Conservation (phyloP, 164 flowering plant genomes). For the Piper betle region DNA sequence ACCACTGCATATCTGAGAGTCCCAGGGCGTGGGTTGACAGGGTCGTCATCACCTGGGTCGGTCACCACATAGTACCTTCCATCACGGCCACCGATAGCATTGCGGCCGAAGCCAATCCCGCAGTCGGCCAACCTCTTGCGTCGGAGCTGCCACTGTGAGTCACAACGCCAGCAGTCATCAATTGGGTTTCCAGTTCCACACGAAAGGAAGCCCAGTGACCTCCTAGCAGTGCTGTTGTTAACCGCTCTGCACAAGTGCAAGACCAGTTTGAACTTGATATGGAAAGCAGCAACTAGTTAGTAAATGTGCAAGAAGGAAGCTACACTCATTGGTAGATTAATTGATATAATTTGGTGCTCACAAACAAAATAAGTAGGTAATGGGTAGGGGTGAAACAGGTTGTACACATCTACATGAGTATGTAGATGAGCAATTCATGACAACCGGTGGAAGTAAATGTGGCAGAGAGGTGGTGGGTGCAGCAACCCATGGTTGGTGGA, state of each 20-base stretch:
- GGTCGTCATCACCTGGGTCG: constrained; percentile 59
- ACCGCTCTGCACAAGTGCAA: constrained; percentile 34
- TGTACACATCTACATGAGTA: too few species aligned
- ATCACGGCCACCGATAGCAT: constrained; percentile 92
- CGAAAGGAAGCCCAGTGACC: constrained; percentile 63
- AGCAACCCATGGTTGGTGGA: too few species aligned
- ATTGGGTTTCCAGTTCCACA: constrained; percentile 82
- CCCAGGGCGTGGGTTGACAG: constrained; percentile 83
- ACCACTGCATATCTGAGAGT: constrained; percentile 87
- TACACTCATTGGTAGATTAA: too few species aligned
- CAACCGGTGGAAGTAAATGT: too few species aligned
- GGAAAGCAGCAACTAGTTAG: too few species aligned
- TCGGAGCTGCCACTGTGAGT: constrained; percentile 49
- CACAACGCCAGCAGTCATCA: constrained; percentile 91
- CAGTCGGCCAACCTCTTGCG: constrained; percentile 95
- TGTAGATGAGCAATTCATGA: too few species aligned
- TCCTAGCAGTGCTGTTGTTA: constrained; percentile 57
- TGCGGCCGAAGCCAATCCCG: constrained; percentile 89
- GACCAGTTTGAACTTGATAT: background rate
- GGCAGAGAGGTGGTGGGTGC: too few species aligned
- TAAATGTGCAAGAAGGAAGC: too few species aligned
- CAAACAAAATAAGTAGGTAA: too few species aligned
- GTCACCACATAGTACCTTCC: constrained; percentile 91
- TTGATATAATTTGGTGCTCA: too few species aligned
- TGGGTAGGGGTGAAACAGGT: too few species aligned